A percentile compares a stretch with the other conserved stretches of the same genome.
phyloP scores from a whole-genome alignment of 805 yeast species.

The Blastobotrys muscicola region DNA sequence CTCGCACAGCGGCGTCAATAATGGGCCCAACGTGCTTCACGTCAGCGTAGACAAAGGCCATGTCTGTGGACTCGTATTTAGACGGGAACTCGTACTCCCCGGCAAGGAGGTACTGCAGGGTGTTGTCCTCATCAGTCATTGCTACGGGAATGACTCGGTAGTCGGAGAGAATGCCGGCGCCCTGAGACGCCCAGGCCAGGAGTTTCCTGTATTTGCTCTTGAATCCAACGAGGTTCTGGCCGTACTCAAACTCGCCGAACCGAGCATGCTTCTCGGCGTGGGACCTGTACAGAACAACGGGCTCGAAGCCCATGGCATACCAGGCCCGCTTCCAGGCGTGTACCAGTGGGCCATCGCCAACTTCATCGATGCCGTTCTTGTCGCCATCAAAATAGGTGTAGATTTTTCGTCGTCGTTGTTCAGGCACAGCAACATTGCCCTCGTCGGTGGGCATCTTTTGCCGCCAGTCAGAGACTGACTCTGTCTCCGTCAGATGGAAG shows the following conservation, averaged over 20 bases:
- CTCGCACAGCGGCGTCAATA: slow-evolving; percentile 5
- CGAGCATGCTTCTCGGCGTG: slow-evolving; percentile 13
- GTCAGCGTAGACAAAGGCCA: slow-evolving; percentile 10
- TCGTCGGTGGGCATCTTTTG: no score
- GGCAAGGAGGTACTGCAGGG: slow-evolving; percentile 9
- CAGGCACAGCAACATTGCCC: no score
- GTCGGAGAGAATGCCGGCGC: slow-evolving; percentile 20
- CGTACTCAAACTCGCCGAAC: slow-evolving; percentile 10
- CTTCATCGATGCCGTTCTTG: background rate
- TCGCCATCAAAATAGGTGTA: slow-evolving; percentile 15
- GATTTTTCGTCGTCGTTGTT: slow-evolving; percentile 3
- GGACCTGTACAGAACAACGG: slow-evolving; percentile 15
- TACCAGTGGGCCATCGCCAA: slow-evolving; percentile 8
- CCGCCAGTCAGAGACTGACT: no score
- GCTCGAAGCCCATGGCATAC: slow-evolving; percentile 23
- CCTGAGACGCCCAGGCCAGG: slow-evolving; percentile 20
- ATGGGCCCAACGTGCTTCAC: slow-evolving; percentile 6
- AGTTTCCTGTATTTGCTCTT: slow-evolving; percentile 7
- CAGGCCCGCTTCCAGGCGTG: slow-evolving; percentile 21
- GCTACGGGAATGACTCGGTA: slow-evolving; percentile 20
- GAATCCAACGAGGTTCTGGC: background rate
- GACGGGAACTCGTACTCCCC: slow-evolving; percentile 15
- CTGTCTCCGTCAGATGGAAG: no score
- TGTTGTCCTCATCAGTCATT: slow-evolving; percentile 4
- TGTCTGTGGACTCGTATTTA: slow-evolving; percentile 15